Evolutionary conservation across 257 asterid genomes (phyloP), one percentile per base, ranked within the genome.

Genomic region (Lavandula angustifolia): DNA sequence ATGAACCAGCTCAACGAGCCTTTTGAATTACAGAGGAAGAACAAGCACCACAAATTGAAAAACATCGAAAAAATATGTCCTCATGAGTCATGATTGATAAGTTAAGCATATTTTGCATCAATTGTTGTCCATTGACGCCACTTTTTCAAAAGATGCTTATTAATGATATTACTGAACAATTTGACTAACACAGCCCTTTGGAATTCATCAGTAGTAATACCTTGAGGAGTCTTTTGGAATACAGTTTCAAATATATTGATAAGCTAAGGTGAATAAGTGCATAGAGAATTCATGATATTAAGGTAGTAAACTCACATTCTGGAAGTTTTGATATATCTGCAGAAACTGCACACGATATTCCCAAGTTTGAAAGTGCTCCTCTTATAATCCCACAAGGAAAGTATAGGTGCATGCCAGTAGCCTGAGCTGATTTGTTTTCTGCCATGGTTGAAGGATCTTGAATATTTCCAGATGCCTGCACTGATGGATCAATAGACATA

Each of bases 271-370:
- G 9, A 64, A 58, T 8, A 38, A 57, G 54, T 17, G 34, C 12
- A 67, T 35, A 16, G 14, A 9, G 59, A 10, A 14, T 54, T 62
- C 62, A 58, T 40, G 66, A 38, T 60, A 58, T 13, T 27, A 33
- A 60, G 66, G 70, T 33, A 61, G 56, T 50, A n/a, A 51, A 72
- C 97, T 92, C 76, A 92, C 99, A 92, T 73, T 96, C 94, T 48
- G 99, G 99, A 69, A 85, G 91, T 76, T 77, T 84, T 69, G 96
- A 85, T 73, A 85, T 92, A 83, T 92, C 97, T 47, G 97, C 99
- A 76, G 99, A 89, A 79, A 92, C 99, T 73, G 97, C 99, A 85
- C 96, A 89, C 11, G 89, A 88, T 75, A 92, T 92, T 67, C 99
- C 99, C 87, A 92, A 81, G 84, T 92, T 92, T 48, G 99, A 89